Evolutionary conservation across 768 basidiomycete genomes (phyloP), one percentile per base, ranked within the genome.

Genomic region (Auricularia sp.): DNA sequence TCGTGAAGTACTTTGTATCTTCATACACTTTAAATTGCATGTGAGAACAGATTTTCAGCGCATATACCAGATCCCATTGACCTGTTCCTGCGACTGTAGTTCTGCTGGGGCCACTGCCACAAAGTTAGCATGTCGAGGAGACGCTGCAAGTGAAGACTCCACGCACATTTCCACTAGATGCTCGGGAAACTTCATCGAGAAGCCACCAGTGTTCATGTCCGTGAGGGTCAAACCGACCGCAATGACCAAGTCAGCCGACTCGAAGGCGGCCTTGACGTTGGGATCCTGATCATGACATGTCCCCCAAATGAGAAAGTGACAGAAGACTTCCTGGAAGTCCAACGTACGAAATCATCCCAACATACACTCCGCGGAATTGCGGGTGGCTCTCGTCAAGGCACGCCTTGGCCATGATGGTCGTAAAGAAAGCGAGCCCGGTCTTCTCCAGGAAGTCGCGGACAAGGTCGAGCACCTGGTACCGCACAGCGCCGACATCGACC

Each of bases 401-500:
- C 1, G 29, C 21, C 34, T 93, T 94, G 11, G 91, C 93, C 89
- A 92, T 92, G 0, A 88, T 88, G 0, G 89, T 80, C 2, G 84
- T 78, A 71, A 87, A 91, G 3, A 91, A 87, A 0, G 88, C 85
- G 75, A 88, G 89, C 3, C 81, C 82, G 1, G 90, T 92, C 62
- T 79, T 78, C 64, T 77, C 75, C 62, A 87, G 71, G 56, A 95
- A 79, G 14, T 89, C 84, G 51, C 80, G 78, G 7, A 86, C 77
- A 72, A 90, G 87, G 4, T 81, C 75, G 54, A 78, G 80, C 18
- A 85, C 86, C 62, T 85, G 82, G 69, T 90, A 90, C 2, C 92
- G 85, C 63, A 85, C 78, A 0, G 88, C 81, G 70, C 92, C 94
- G 2, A 90, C 92, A 69, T 94, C 92, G 29, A 54, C 29, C 54